phyloP scores from a whole-genome alignment of 2,329 filamentous ascomycete genomes.

The Metarhizium anisopliae region DNA sequence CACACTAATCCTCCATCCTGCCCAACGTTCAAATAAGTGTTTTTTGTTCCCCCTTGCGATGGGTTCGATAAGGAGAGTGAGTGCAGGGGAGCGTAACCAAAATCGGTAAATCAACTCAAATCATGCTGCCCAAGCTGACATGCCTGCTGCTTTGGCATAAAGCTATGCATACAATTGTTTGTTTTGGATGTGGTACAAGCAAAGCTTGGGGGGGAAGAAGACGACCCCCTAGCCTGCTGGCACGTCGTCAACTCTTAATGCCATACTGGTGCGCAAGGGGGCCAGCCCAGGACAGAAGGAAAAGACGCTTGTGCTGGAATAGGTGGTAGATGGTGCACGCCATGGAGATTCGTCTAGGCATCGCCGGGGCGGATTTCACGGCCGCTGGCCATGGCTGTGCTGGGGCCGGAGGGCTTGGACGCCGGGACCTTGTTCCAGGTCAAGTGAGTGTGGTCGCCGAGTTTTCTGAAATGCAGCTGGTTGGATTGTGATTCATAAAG shows the following conservation, averaged over 20 bases:
- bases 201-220: background rate
- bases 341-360: conserved; percentile 27
- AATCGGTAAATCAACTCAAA: background rate
- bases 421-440: conserved; percentile 71
- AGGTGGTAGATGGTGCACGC: conserved; percentile 6
- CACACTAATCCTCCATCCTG: background rate
- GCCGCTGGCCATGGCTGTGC: conserved; percentile 41
- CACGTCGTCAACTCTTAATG: background rate
- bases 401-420: conserved; percentile 30
- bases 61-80: too few species aligned
- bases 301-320: background rate
- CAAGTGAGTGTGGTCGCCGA: conserved; percentile 94
- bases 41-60: too few species aligned
- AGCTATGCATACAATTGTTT: background rate
- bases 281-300: background rate
- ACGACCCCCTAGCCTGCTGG: background rate
- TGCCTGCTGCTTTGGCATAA: background rate
- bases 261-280: background rate
- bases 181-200: background rate
- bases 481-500: background rate
- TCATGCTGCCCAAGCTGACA: background rate
- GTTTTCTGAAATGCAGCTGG: conserved; percentile 55
- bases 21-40: too few species aligned
- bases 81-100: background rate
- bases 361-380: conserved; percentile 43